A percentile compares a stretch with the other conserved stretches of the same genome.
Evolutionary conservation across 768 basidiomycete species (phyloP).

Genomic region (Suillus paluster): DNA sequence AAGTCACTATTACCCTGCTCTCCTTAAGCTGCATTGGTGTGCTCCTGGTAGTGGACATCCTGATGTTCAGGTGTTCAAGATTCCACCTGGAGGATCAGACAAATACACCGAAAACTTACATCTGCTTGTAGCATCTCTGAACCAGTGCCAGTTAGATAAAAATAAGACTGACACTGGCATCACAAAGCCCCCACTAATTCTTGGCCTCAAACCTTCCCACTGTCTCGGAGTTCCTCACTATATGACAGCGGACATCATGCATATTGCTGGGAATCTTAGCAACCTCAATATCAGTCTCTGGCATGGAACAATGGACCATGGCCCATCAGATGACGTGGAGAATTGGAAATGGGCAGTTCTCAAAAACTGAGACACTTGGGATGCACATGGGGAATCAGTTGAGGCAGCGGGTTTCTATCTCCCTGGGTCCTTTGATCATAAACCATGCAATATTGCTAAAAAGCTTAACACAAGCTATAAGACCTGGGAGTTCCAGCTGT

Average conservation of each 20-base stretch:
- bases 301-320: constrained; percentile 26
- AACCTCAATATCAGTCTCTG: constrained; percentile 26
- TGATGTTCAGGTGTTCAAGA: constrained; percentile 28
- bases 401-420: constrained; percentile 16
- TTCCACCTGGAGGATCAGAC: constrained; percentile 3
- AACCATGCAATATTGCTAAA: constrained; percentile 26
- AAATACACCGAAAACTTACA: constrained; percentile 10
- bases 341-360: constrained; percentile 39
- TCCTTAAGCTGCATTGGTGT: constrained; percentile 29
- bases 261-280: constrained; percentile 32
- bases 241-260: constrained; percentile 47
- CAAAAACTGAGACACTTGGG: constrained; percentile 20
- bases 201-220: constrained; percentile 26
- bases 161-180: constrained; percentile 37
- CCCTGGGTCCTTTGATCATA: constrained; percentile 21
- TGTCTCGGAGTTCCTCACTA: constrained; percentile 34
- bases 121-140: constrained; percentile 7
- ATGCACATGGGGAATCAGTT: constrained; percentile 23
- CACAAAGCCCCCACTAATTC: constrained; percentile 39
- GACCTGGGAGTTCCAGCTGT: constrained; percentile 24
- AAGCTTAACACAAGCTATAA: constrained; percentile 28
- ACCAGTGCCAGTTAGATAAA: constrained; percentile 23
- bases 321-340: constrained; percentile 18
- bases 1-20: constrained; percentile 37
- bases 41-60: constrained; percentile 29